Base-by-base conservation (phyloP, 352 stramenopile species). In the Aphanomyces stellatus region DNA sequence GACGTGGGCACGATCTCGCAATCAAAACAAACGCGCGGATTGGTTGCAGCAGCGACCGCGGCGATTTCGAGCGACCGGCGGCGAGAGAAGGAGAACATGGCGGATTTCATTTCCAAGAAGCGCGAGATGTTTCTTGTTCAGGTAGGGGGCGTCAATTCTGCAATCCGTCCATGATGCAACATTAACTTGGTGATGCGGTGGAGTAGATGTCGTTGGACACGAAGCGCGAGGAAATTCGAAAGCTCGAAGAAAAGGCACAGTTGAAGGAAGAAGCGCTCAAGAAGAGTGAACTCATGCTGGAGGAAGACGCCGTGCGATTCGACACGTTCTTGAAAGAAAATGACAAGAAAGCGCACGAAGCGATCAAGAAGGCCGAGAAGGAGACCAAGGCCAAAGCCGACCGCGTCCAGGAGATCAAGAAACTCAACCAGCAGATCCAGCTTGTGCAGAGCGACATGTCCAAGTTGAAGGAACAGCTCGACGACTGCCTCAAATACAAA, bases 281-380 rank as follows among this genome's bases (percentile, higher is more conserved):
- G 70, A 97, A 98, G 72, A 96, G 86, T 53, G 93, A 98, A 71
- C 71, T 97, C 30, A 98, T 98, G 92, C 80, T 98, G 0, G 95
- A 98, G 75, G 90, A 98, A 72, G 94, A 98, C 62, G 91, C 93
- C 5, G 90, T 98, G 48, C 82, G 90, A 19, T 98, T 98, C 60
- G 95, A 98, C 69, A 96, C 91, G 19, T 98, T 98, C 40, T 69
- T 98, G n/a, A 98, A 98, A 67, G 94, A 98, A 66, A 98, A 98
- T 70, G 94, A 98, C 81, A 96, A 95, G 69, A 97, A 98, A 69
- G 91, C 94, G n/a, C 90, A 98, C 71, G 91, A 97, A 61, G 93
- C 94, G 3, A 98, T 98, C 67, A 98, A 97, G 60, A 77, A 82
- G 24, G 91, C 92, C 4, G 95, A 98, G 69, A 93, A 93, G 42